Evolutionary conservation across 352 stramenopile species (phyloP), one percentile per base, ranked within the genome.

Genomic region (Achlya hypogyna): DNA sequence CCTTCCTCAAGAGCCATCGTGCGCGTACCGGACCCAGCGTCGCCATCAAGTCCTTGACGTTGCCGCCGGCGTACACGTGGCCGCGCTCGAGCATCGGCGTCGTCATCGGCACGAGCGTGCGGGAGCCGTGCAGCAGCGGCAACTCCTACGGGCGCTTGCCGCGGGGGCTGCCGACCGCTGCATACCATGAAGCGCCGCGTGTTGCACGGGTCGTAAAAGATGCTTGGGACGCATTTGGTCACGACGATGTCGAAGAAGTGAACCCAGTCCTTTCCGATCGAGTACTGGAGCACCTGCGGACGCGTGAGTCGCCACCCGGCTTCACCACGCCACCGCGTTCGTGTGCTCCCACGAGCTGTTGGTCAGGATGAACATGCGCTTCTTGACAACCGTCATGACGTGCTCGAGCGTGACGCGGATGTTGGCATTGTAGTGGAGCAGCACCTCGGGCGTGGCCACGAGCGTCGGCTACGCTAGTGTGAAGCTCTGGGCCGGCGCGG

Each of bases 151-250:
- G 5, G 20, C 10, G 18, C 9, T 27, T 53, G 9, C 18, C 47
- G n/a, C 8, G 14, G 27, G 14, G n/a, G 47, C 47, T 53, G 8
- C 0, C 45, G 18, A 49, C 0, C 14, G 18, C 14, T 12, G 43
- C 62, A 18, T 72, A 84, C 77, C 4, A 69, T 73, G 69, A 85
- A 85, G 20, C 72, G 63, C 0, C 64, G 75, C 29, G 78, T 72
- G 63, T 85, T 80, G 63, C 79, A 72, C 49, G 79, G 67, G 68
- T 82, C 75, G 49, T 82, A 85, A 64, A 85, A 85, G 10, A 79
- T 72, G 22, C 82, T 75, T 49, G 81, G 82, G 47, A 80, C 78
- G 34, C 73, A 72, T 22, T 85, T 75, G 1, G 75, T 85, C 22
- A 82, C 38, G 27, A 85, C 72, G 22, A 85, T 63, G 31, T 81